Evolutionary conservation across 345 rosid species (phyloP), one percentile per base, ranked within the genome.

Genomic region (Populus ilicifolia): DNA sequence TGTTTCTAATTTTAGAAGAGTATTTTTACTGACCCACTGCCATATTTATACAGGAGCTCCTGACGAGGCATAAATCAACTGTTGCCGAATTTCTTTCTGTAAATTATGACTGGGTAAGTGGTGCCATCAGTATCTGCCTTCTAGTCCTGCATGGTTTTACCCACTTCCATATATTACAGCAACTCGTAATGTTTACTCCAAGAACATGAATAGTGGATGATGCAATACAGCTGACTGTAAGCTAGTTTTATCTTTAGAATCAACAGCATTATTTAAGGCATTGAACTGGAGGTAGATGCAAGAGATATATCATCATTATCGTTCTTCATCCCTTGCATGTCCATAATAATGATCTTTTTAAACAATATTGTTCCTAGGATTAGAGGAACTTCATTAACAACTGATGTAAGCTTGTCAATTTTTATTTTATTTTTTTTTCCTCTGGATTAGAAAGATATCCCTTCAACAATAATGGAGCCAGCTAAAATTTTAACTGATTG

Each of bases 1-100:
- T 44, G 18, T 8, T 67, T 20, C 43, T 29, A 39, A 21, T 36
- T 23, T 38, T 29, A 38, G 29, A 27, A 7, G 25, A 44, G 29
- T 64, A 63, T 63, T 18, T 74, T 75, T 69, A 36, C 71, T 85
- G 67, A 76, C 38, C 25, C 23, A 5, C 11, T 52, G 39, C 61
- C 8, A 54, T 41, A 48, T 76, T 73, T 71, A 36, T 20, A 9
- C 84, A 88, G 89, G 88, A 88, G 77, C 88, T 88, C 62, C 25
- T 84, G 78, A 87, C 86, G 1, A 85, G 88, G 86, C 87, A 87
- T 69, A 87, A 84, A 83, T 81, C 91, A 25, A 85, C 88, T 5
- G 87, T 86, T 6, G 83, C 89, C 48, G 88, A 82, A 44, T 88
- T 88, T 71, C 80, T 86, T 74, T 80, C 84, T 14, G 67, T 10